Percentiles rank a stretch among this genome's conserved stretches.
These are phyloP conservation scores for Populus hybrid DNA, from an alignment of 441 rosid genomes.

Conservation along the genomic window DNA sequence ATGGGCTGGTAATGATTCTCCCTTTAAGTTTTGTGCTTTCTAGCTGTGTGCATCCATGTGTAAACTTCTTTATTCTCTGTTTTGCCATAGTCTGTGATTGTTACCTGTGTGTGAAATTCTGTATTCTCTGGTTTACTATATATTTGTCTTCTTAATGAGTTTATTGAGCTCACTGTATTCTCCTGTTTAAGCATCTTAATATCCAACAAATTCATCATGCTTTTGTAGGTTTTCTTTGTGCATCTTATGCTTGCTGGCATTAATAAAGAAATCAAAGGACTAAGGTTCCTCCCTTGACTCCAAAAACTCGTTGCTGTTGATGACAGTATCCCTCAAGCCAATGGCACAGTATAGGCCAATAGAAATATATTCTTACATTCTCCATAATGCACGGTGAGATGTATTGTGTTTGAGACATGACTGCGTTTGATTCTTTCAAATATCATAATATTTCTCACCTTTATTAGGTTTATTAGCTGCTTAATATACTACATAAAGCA, in stretches of 20 bases:
- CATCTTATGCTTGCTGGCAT: conserved; percentile 89
- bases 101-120: too few species aligned
- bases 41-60: neutral
- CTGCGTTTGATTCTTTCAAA: conserved; percentile 8
- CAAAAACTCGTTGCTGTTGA: neutral
- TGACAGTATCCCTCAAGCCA: neutral
- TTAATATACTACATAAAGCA: neutral
- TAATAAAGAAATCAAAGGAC: conserved; percentile 94
- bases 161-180: neutral
- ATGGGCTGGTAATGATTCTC: conserved; percentile 74
- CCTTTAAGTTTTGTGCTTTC: conserved; percentile 9
- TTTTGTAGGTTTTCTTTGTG: conserved; percentile 89
- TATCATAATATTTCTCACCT: neutral
- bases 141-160: conserved; percentile 2
- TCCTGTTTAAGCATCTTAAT: neutral
- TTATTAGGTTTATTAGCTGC: neutral
- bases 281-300: conserved; percentile 51
- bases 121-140: neutral
- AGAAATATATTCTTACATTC: neutral
- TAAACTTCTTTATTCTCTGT: neutral
- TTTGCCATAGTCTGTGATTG: too few species aligned
- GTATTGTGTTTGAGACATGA: neutral
- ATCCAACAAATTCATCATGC: conserved; percentile 22
- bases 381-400: neutral
- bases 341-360: neutral